phyloP scores from a whole-genome alignment of 768 basidiomycete genomes.

The Stropharia rugosoannulata region DNA sequence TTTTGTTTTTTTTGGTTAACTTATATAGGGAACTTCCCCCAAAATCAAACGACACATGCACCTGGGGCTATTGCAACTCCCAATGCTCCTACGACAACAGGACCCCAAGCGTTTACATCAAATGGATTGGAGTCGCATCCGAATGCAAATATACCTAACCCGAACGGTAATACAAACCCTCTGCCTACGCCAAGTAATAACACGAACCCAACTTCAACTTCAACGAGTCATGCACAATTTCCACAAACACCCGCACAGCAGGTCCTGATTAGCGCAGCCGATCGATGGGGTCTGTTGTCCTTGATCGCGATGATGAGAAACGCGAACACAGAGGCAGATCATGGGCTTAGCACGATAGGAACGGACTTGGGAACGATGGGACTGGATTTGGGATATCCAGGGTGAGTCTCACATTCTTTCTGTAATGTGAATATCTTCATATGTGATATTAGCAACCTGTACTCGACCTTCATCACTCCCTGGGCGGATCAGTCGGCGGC shows the following conservation, averaged over 20 bases:
- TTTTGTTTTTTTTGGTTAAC: no score
- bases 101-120: slow-evolving; percentile 31
- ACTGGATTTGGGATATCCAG: slow-evolving; percentile 80
- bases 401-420: slow-evolving; percentile 50
- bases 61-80: slow-evolving; percentile 27
- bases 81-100: slow-evolving; percentile 22
- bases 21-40: slow-evolving; percentile 19
- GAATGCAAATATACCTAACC: slow-evolving; percentile 26
- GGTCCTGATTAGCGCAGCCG: slow-evolving; percentile 87
- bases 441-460: slow-evolving; percentile 60
- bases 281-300: slow-evolving; percentile 91
- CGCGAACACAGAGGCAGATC: slow-evolving; percentile 72
- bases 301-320: slow-evolving; percentile 86
- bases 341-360: slow-evolving; percentile 79
- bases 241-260: slow-evolving; percentile 93
- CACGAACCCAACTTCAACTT: slow-evolving; percentile 30
- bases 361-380: slow-evolving; percentile 92
- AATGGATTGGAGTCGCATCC: slow-evolving; percentile 35
- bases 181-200: slow-evolving; percentile 33
- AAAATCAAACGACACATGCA: slow-evolving; percentile 25
- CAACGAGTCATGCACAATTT: slow-evolving; percentile 43
- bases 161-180: slow-evolving; percentile 34
- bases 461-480: slow-evolving; percentile 93
- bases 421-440: slow-evolving; percentile 14
- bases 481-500: slow-evolving; percentile 92